Base-by-base conservation (phyloP, 1,284 basidiomycete genomes). In the Malassezia vespertilionis region DNA sequence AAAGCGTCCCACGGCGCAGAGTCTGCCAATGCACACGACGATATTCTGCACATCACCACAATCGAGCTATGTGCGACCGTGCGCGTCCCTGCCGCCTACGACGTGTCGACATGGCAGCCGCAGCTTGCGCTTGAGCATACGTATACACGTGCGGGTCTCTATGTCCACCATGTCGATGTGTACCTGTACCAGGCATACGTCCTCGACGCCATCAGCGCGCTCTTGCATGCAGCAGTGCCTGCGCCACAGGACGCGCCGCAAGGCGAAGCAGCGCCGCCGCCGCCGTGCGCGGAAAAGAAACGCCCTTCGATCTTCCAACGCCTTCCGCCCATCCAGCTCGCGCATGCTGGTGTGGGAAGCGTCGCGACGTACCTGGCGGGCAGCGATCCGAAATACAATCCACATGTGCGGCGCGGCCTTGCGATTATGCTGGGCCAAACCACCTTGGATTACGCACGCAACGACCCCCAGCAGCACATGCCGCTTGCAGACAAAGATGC, bases 101-200 rank as follows among this genome's bases (percentile, higher is more conserved):
- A 49, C 15, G 2, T 11, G 4, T 2, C 9, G 11, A 24, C 40
- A 6, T 44, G 31, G 34, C 12, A n/a, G 32, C 46, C 46, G 12
- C 28, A 7, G 11, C 6, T 49, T n/a, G 12, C 26, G 11, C 5
- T 37, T 4, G 9, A 21, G 3, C 10, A 33, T 12, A 21, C 14
- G 26, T 23, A 32, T 10, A 34, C 18, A 14, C 40, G 33, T 17
- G 9, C 26, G n/a, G 18, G 14, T 5, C 22, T 42, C 10, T 30
- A 23, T 9, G 39, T 40, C 21, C 33, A 40, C 21, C 36, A 20
- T 7, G 22, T 51, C 24, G 48, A 51, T 23, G 37, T 51, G 36
- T 28, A 51, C 22, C 21, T 51, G 10, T 51, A 42, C 42, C 32
- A 44, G 24, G 27, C 17, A 26, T 26, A 15, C 9, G 48, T 51